Base-by-base conservation (phyloP, 495 filamentous ascomycete species). In the Talaromyces ruber region DNA sequence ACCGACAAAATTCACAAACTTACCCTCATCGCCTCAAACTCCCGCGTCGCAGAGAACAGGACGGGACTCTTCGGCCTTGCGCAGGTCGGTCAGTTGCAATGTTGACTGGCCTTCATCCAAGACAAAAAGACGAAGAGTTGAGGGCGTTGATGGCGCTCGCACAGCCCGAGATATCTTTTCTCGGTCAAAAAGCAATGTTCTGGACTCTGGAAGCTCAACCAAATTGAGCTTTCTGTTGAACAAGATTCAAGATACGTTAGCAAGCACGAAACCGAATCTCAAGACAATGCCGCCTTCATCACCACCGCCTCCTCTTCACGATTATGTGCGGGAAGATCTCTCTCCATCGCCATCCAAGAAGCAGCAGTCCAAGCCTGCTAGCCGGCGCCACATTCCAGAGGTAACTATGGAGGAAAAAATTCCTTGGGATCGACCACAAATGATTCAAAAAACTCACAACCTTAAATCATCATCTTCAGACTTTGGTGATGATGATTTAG, bases 21-120 rank as follows among this genome's bases (percentile, higher is more conserved):
- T 90, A 25, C 87, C 87, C 9, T 91, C 87, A 9, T 91, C 89
- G 0, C 88, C 89, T 26, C 84, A 86, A 56, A 84, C 82, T 0
- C 81, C 82, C 11, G 76, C 66, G 30, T 76, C 72, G 16, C 74
- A 66, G 9, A 73, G 68, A 62, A 70, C 73, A 25, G 72, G 75
- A 28, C 75, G 77, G 60, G 76, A 78, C 34, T 80, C 79, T 22
- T 78, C 81, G 51, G 77, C 81, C 0, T 68, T 92, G 58, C 80
- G 86, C 68, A 84, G 89, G 61, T 81, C 88, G 0, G 79, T 84
- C 25, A 95, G 92, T 71, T 95, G 85, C 68, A 91, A 89, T 45
- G 84, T 72, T 54, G 80, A 80, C 67, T 85, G 79, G 79, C 84
- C 79, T 34, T 78, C 72, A 53, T 81, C 78, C 8, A 78, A 82